A percentile compares a stretch with the other conserved stretches of the same genome.
Evolutionary conservation across 2,329 filamentous ascomycete species (phyloP).

Genomic region (Hymenoscyphus scutula): DNA sequence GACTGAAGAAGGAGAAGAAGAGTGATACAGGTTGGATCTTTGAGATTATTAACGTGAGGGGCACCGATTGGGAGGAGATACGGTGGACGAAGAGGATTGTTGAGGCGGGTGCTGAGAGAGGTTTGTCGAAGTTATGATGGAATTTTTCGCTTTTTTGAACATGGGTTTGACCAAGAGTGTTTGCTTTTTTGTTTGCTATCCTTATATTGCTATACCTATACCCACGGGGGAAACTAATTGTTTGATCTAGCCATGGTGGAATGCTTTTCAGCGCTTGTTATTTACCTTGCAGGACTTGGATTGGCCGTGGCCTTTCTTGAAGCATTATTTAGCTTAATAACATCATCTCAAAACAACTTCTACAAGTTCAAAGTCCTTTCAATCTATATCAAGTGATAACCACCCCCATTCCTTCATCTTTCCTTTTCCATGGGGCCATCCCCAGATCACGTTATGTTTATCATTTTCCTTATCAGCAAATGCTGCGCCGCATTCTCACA

Average conservation of each 20-base stretch:
- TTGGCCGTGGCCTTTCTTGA: background rate
- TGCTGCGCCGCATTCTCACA: background rate
- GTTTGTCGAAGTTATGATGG: constrained; percentile 10
- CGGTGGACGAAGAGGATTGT: constrained; percentile 47
- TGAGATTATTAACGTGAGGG: constrained; percentile 49
- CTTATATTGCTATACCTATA: constrained; percentile 17
- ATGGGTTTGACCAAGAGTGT: constrained; percentile 3
- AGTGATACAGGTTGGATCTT: constrained; percentile 40
- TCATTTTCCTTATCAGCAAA: background rate
- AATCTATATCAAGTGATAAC: background rate
- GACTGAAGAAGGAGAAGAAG: constrained; percentile 44
- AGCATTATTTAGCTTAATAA: background rate
- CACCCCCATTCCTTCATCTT: background rate
- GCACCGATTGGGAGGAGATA: constrained; percentile 54
- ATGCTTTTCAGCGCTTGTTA: background rate
- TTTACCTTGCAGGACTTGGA: constrained; percentile 3
- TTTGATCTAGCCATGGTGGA: constrained; percentile 15
- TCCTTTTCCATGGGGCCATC: background rate
- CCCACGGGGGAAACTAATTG: constrained; percentile 25
- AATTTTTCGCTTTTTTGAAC: constrained; percentile 6
- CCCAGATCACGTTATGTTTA: too few species aligned
- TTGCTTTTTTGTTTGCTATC: constrained; percentile 24
- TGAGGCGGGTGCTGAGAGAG: constrained; percentile 19
- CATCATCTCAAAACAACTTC: background rate
- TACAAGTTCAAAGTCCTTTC: background rate